These are phyloP conservation scores for Ceratobasidium sp. DNA, from an alignment of 1,284 basidiomycete species.

Conservation along the genomic window DNA sequence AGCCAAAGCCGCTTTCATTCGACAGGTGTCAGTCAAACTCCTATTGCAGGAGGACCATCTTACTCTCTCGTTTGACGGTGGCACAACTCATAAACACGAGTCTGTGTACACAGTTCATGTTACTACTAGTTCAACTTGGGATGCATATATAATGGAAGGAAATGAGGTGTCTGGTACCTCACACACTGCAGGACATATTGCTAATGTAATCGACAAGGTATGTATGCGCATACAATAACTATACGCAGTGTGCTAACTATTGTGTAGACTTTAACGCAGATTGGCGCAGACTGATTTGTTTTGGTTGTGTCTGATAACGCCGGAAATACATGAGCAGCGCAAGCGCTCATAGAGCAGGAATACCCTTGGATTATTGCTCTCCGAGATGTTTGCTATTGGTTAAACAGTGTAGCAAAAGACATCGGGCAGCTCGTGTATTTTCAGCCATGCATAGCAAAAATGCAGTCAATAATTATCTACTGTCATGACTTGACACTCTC, in stretches of 20 bases:
- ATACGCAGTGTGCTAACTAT: not conserved
- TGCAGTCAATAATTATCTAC: slow-evolving; percentile 52
- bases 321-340: slow-evolving; percentile 56
- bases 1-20: slow-evolving; percentile 14
- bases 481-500: no score
- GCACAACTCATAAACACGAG: slow-evolving; percentile 46
- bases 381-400: slow-evolving; percentile 57
- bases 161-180: slow-evolving; percentile 47
- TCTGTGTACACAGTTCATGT: slow-evolving; percentile 55
- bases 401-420: slow-evolving; percentile 56
- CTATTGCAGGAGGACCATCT: slow-evolving; percentile 47
- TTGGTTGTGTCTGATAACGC: slow-evolving; percentile 57
- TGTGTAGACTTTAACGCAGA: slow-evolving; percentile 46
- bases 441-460: slow-evolving; percentile 50
- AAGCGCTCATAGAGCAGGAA: slow-evolving; percentile 50
- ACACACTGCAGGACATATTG: slow-evolving; percentile 28
- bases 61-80: slow-evolving; percentile 51
- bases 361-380: slow-evolving; percentile 55
- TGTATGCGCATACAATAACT: not conserved
- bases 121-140: slow-evolving; percentile 49
- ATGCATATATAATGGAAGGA: slow-evolving; percentile 52
- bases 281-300: slow-evolving; percentile 54
- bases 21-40: not conserved
- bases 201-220: slow-evolving; percentile 21
- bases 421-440: slow-evolving; percentile 56